A percentile compares a stretch with the other conserved stretches of the same genome.
Evolutionary conservation across 106 monocot species (phyloP).

Genomic region (Posidonia australis): DNA sequence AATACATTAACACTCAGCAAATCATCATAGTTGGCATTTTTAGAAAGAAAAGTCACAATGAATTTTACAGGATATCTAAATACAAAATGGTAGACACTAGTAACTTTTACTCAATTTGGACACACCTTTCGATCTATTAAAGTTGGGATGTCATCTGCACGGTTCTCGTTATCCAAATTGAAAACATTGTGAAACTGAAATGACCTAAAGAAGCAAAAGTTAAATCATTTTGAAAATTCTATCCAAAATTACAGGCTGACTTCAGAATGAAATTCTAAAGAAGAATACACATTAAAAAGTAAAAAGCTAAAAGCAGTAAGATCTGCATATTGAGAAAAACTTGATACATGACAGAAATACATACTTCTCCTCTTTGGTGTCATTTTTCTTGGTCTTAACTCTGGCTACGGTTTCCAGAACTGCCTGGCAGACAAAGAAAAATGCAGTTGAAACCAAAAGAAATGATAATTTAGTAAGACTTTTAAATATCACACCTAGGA

Average conservation of each 20-base stretch:
- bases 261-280: not conserved
- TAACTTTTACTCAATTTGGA: not conserved
- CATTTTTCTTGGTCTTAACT: slow-evolving; percentile 94
- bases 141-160: slow-evolving; percentile 71
- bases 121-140: slow-evolving; percentile 92
- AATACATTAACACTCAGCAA: not conserved
- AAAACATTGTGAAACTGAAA: slow-evolving; percentile 94
- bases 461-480: not conserved
- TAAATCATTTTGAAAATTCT: not conserved
- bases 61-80: not conserved
- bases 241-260: not conserved
- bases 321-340: not conserved
- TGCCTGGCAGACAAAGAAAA: slow-evolving; percentile 41
- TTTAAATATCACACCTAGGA: no score
- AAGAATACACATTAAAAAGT: not conserved
- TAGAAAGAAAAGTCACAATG: not conserved
- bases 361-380: slow-evolving; percentile 95
- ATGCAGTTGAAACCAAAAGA: not conserved
- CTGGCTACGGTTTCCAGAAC: slow-evolving; percentile 96
- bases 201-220: slow-evolving; percentile 36
- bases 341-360: slow-evolving; percentile 2
- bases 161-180: slow-evolving; percentile 80
- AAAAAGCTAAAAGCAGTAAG: not conserved
- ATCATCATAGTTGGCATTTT: not conserved
- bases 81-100: not conserved